phyloP scores from a whole-genome alignment of 176 grass and related monocot species.

The Tillandsia fasciculata region DNA sequence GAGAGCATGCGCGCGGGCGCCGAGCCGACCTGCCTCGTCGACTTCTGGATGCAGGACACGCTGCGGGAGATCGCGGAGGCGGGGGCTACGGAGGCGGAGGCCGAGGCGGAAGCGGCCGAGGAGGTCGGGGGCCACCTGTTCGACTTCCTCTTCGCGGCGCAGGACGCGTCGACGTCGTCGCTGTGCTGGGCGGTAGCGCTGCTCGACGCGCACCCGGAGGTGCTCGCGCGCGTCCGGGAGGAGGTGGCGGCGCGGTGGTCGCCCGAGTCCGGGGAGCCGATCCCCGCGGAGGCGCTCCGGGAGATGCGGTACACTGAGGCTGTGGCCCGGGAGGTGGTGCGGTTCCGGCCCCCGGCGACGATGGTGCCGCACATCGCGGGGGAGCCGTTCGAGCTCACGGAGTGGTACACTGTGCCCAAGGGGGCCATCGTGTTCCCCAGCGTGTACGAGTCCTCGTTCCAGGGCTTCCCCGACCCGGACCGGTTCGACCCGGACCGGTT shows the following conservation, averaged over 20 bases:
- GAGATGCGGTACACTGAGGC: slow-evolving; percentile 76
- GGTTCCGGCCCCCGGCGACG: slow-evolving; percentile 59
- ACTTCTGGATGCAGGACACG: slow-evolving; percentile 81
- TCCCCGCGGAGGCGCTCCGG: slow-evolving; percentile 41
- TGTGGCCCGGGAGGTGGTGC: slow-evolving; percentile 75
- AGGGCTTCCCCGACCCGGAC: slow-evolving; percentile 53
- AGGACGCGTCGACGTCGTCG: slow-evolving; percentile 87
- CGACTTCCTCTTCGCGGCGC: slow-evolving; percentile 87
- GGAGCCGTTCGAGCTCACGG: slow-evolving; percentile 71
- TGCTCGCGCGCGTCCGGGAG: slow-evolving; percentile 51
- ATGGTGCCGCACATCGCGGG: slow-evolving; percentile 75
- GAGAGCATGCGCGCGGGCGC: slow-evolving; percentile 40
- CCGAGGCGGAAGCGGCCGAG: slow-evolving; percentile 25
- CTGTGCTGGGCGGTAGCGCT: slow-evolving; percentile 62
- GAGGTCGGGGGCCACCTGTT: slow-evolving; percentile 58
- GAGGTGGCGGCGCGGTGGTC: slow-evolving; percentile 50
- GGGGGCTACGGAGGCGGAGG: neutral
- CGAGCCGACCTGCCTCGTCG: slow-evolving; percentile 64
- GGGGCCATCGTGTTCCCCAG: slow-evolving; percentile 80
- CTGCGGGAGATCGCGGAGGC: slow-evolving; percentile 47
- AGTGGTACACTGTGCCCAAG: slow-evolving; percentile 84
- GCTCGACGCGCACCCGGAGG: slow-evolving; percentile 71
- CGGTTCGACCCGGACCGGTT: slow-evolving; percentile 77
- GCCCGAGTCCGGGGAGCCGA: slow-evolving; percentile 45
- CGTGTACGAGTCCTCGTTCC: slow-evolving; percentile 74